Conservation (phyloP, 208 protist species). For the Phytomonas sp. region DNA sequence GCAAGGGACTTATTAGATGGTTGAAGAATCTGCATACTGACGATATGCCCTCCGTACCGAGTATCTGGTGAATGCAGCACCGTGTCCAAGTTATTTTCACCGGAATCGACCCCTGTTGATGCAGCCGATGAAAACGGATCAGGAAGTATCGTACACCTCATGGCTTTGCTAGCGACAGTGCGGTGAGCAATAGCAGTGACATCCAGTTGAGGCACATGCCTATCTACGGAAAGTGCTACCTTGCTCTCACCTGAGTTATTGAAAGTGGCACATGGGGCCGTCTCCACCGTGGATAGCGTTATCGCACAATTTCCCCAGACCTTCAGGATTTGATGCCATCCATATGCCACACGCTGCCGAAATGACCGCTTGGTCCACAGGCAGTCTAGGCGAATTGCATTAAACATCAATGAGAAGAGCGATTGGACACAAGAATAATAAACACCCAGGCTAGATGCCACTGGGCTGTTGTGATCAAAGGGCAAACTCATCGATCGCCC, state of each 20-base stretch:
- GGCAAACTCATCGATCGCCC: slow-evolving; percentile 5
- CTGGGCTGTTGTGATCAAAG: slow-evolving; percentile 17
- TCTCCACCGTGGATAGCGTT: neutral
- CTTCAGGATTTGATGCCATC: neutral
- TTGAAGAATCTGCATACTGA: neutral
- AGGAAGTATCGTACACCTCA: neutral
- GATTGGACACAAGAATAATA: slow-evolving; percentile 64
- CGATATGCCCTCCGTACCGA: neutral
- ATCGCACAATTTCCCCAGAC: neutral
- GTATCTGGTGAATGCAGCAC: neutral
- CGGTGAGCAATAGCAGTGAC: neutral
- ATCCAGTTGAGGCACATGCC: neutral
- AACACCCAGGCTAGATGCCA: slow-evolving; percentile 33
- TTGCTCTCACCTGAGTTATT: neutral
- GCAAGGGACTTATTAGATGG: neutral
- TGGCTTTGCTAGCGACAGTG: neutral
- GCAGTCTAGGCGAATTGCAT: slow-evolving; percentile 44
- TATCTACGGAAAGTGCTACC: neutral
- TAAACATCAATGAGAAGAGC: slow-evolving; percentile 46
- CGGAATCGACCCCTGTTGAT: neutral
- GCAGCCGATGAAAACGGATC: neutral
- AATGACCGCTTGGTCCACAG: slow-evolving; percentile 48
- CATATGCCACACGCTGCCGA: neutral
- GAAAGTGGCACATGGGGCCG: neutral
- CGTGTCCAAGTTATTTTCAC: neutral